Base-by-base conservation (phyloP, 2,329 filamentous ascomycete species). In the Dothistroma septosporum region DNA sequence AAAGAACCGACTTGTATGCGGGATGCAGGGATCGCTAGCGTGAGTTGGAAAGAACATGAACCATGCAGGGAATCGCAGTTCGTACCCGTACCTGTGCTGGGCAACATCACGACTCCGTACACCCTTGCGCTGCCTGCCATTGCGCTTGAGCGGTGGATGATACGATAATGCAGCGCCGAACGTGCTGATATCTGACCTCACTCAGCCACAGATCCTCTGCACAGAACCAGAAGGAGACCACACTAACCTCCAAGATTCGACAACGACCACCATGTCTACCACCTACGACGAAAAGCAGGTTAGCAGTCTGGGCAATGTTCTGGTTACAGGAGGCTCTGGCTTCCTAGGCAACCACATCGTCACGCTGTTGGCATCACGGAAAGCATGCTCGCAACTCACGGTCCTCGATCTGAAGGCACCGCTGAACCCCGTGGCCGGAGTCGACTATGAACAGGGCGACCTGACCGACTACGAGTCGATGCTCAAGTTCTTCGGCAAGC, bases 281-380 rank as follows among this genome's bases (percentile, higher is more conserved):
- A 57, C 60, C 19, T 46, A 35, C 33, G 57, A 59, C 55, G 64
- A 65, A 24, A 57, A 58, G 54, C 55, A 65, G 46, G 62, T 64
- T 37, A 64, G 64, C 48, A 75, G 75, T 2, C 72, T 80, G 37
- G 78, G 78, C 50, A 76, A 78, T 62, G 77, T 80, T 55, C 69
- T 81, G 19, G 76, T 83, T 28, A 76, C 80, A 31, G 80, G 80
- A 57, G 80, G 80, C 53, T 79, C 79, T 60, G 80, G 81, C 22
- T 82, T 83, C 64, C 71, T 83, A 5, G 81, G 81, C 33, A 72
- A 76, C 61, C 79, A 82, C 68, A 80, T 83, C 60, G 80, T 82
- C 57, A 74, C 75, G 54, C 75, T 80, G 57, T 76, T 83, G 37
- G 70, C 75, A 28, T 66, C 72, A 28, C 68, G 74, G 35, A 73